A percentile compares a stretch with the other conserved stretches of the same genome.
phyloP scores from a whole-genome alignment of 768 basidiomycete species.

The Nidularia pulvinata region DNA sequence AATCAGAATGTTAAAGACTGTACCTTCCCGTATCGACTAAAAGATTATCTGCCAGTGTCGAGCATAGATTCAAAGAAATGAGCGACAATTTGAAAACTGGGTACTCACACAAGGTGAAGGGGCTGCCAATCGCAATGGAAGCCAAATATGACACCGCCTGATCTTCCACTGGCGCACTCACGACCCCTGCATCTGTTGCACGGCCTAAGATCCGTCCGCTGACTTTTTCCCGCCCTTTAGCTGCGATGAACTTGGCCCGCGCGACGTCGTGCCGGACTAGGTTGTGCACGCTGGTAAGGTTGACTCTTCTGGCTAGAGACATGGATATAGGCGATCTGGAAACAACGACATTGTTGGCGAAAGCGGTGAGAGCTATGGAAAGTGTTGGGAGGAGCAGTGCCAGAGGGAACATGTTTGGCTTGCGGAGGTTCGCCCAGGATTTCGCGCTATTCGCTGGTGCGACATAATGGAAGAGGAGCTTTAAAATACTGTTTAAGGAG shows the following conservation, averaged over 20 bases:
- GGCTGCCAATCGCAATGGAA: constrained; percentile 51
- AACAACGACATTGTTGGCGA: constrained; percentile 42
- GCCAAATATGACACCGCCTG: constrained; percentile 43
- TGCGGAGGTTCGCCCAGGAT: background rate
- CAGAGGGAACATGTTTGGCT: constrained; percentile 14
- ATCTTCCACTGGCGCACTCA: constrained; percentile 37
- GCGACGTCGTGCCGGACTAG: constrained; percentile 50
- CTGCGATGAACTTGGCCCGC: constrained; percentile 43
- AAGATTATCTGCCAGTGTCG: constrained; percentile 37
- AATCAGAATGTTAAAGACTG: too few species aligned
- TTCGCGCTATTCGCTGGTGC: too few species aligned
- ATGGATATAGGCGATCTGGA: constrained; percentile 39
- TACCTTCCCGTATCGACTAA: constrained; percentile 64
- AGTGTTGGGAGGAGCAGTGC: constrained; percentile 39
- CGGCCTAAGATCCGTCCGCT: constrained; percentile 4
- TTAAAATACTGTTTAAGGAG: too few species aligned
- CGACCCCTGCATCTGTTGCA: constrained; percentile 29
- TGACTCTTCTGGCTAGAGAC: constrained; percentile 55
- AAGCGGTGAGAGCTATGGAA: constrained; percentile 43
- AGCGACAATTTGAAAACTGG: background rate
- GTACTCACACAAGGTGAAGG: constrained; percentile 47
- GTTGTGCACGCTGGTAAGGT: constrained; percentile 45
- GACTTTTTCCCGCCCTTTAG: constrained; percentile 30
- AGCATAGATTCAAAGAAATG: background rate
- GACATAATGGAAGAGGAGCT: too few species aligned